Percentiles rank a stretch among this genome's conserved stretches.
Evolutionary conservation across 306 rosid species (phyloP).

Genomic region (Ormosia semicastrata): DNA sequence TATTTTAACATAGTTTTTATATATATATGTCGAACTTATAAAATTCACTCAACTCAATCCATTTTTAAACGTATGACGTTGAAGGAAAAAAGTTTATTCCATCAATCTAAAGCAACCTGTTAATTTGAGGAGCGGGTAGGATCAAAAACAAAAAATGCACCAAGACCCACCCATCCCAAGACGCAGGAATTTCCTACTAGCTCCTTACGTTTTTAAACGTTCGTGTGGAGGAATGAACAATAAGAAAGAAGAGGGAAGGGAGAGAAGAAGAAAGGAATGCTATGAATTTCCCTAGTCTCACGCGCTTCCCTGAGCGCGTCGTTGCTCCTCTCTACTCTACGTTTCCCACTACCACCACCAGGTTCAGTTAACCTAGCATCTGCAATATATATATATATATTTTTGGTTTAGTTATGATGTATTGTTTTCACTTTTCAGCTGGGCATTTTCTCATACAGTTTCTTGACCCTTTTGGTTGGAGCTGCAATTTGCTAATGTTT

Average conservation of each 20-base stretch:
- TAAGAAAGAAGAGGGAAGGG: neutral
- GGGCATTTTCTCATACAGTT: constrained; percentile 38
- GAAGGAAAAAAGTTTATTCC: too few species aligned
- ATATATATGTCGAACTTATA: too few species aligned
- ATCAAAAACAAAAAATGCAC: too few species aligned
- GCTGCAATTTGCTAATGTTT: neutral
- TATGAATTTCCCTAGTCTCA: constrained; percentile 41
- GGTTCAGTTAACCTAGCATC: constrained; percentile 14
- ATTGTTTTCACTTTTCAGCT: constrained; percentile 12
- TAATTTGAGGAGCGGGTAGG: too few species aligned
- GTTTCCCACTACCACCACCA: constrained; percentile 26
- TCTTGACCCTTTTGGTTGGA: neutral
- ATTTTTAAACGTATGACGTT: too few species aligned
- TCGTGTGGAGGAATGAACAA: neutral
- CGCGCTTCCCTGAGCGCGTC: constrained; percentile 28
- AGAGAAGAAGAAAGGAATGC: neutral
- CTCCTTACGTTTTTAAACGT: too few species aligned
- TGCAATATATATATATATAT: too few species aligned
- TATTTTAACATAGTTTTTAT: too few species aligned
- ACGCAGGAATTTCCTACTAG: too few species aligned
- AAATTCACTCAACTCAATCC: too few species aligned
- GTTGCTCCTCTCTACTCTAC: constrained; percentile 44
- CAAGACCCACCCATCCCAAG: too few species aligned
- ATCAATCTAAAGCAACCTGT: too few species aligned
- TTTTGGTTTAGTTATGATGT: neutral